Base-by-base conservation (phyloP, 495 filamentous ascomycete species). In the Aspergillus homomorphus region DNA sequence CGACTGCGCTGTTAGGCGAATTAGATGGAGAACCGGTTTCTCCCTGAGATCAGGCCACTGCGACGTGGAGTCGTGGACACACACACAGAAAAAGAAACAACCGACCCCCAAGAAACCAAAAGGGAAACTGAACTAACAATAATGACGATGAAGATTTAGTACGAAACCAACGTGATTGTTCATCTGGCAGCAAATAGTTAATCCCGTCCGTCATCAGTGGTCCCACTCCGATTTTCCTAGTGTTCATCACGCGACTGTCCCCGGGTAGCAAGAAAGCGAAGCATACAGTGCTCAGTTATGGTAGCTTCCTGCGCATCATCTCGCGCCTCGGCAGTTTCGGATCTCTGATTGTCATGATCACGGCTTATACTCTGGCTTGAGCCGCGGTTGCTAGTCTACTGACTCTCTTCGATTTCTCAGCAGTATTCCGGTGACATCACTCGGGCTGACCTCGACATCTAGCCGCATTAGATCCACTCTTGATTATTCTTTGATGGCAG, bases 11-110 rank as follows among this genome's bases (percentile, higher is more conserved):
- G 2, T 6, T 38, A 38, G 33, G 33, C 5, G 33, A 38, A 38
- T 38, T 9, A 21, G 19, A 20, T 46, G 5, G 19, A 16, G 48
- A 30, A 51, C 48, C 48, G 48, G 48, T 51, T 51, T 51, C 48
- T 51, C 15, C 48, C 48, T 51, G 30, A 22, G 23, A 51, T 51
- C 48, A 51, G 48, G 48, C 48, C 48, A 51, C 28, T n/a, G 48
- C 9, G 24, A 28, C 10, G 33, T 38, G 6, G 33, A n/a, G n/a
- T n/a, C n/a, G n/a, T n/a, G n/a, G n/a, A n/a, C n/a, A n/a, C n/a
- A n/a, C n/a, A n/a, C n/a, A n/a, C n/a, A n/a, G n/a, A 7, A 5
- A 14, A 38, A 38, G 10, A 14, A 2, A 38, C 8, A 12, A 38
- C 33, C 33, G 15, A 38, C 8, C 4, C 33, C 26, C 4, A 10